A percentile compares a stretch with the other conserved stretches of the same genome.
phyloP scores from a whole-genome alignment of 2,329 filamentous ascomycete genomes.

The Aspergillus puulaauensis region DNA sequence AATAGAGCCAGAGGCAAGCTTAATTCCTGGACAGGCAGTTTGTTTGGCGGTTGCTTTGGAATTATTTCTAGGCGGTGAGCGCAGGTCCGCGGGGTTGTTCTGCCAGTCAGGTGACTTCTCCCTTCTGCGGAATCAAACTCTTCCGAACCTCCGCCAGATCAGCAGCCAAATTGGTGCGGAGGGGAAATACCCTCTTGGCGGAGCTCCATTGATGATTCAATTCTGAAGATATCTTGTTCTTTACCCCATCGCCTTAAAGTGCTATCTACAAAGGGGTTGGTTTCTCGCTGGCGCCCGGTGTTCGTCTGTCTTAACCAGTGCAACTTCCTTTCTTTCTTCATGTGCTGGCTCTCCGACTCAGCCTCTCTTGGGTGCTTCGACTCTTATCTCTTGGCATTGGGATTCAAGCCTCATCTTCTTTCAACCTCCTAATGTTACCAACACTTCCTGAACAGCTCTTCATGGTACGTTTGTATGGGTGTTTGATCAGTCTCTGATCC shows the following conservation, averaged over 20 bases:
- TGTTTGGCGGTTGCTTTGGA: constrained; percentile 31
- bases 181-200: neutral
- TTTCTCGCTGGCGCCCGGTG: neutral
- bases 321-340: neutral
- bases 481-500: neutral
- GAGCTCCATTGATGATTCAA: constrained; percentile 10
- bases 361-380: constrained; percentile 2
- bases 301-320: neutral
- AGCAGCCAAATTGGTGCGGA: constrained; percentile 15
- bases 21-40: constrained; percentile 33
- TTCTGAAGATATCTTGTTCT: constrained; percentile 15
- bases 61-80: constrained; percentile 27
- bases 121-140: constrained; percentile 17
- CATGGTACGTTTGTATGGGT: neutral
- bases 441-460: neutral
- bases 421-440: neutral
- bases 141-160: constrained; percentile 22
- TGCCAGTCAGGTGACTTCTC: constrained; percentile 25
- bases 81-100: constrained; percentile 22
- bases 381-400: neutral
- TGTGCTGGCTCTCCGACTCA: constrained; percentile 4
- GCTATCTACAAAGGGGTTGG: neutral
- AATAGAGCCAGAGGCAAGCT: constrained; percentile 20
- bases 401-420: constrained; percentile 5
- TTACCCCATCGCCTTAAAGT: constrained; percentile 5